Percentiles rank a stretch among this genome's conserved stretches.
These are phyloP conservation scores for Verticillium tricorpus DNA, from an alignment of 2,329 filamentous ascomycete species.

Conservation along the genomic window DNA sequence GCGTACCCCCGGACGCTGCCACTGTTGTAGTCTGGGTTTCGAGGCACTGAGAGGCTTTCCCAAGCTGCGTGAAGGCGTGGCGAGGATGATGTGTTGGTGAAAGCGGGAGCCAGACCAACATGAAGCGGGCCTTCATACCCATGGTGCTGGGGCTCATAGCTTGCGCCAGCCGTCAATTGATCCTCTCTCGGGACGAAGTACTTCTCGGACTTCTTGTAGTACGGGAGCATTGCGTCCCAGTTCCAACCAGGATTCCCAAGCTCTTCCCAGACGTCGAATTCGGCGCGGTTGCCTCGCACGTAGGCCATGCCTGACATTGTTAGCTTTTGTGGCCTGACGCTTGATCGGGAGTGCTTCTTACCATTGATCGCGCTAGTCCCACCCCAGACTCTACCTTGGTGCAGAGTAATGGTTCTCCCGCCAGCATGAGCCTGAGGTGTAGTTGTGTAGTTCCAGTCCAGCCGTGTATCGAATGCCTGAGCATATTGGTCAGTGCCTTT, in stretches of 20 bases:
- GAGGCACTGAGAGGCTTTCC: constrained; percentile 22
- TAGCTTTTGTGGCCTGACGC: not conserved
- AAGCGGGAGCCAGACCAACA: constrained; percentile 28
- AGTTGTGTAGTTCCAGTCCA: constrained; percentile 30
- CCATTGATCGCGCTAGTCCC: constrained; percentile 37
- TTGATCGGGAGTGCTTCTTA: constrained; percentile 7
- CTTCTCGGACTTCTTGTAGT: constrained; percentile 38
- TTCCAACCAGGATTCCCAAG: constrained; percentile 41
- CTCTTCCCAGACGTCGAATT: constrained; percentile 38
- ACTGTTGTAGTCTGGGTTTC: constrained; percentile 32
- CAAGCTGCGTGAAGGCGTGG: constrained; percentile 24
- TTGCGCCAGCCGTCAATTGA: constrained; percentile 29
- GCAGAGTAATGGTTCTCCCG: constrained; percentile 26
- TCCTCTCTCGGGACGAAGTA: constrained; percentile 26
- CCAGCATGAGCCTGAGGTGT: constrained; percentile 22
- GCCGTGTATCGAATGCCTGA: constrained; percentile 17
- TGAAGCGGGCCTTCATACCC: constrained; percentile 28
- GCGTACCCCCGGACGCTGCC: constrained; percentile 32
- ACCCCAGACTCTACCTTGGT: constrained; percentile 32
- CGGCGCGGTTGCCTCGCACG: constrained; percentile 33
- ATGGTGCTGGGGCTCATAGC: constrained; percentile 27
- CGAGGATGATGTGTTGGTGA: constrained; percentile 29
- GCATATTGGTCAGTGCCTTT: constrained; percentile 21
- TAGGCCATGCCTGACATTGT: constrained; percentile 31
- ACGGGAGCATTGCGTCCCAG: constrained; percentile 38